phyloP scores from a whole-genome alignment of 345 rosid species.

The Rhodamnia rubescens region DNA sequence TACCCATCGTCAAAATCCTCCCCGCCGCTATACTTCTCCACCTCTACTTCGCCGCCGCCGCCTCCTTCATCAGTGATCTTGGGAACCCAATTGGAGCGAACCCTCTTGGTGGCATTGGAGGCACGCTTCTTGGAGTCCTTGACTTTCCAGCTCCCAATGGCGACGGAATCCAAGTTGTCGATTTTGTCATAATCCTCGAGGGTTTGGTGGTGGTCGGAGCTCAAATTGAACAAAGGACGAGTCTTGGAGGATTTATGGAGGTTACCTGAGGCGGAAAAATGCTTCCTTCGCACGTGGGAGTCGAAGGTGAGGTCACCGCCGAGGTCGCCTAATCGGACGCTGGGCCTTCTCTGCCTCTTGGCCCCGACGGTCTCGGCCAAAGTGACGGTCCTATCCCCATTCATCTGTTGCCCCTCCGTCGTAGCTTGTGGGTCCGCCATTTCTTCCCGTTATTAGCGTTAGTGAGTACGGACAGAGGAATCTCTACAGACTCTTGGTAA shows the following conservation, averaged over 20 bases:
- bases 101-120: conserved; percentile 27
- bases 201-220: conserved; percentile 17
- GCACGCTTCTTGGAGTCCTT: conserved; percentile 39
- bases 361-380: conserved; percentile 26
- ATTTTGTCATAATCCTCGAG: conserved; percentile 7
- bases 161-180: conserved; percentile 37
- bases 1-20: conserved; percentile 40
- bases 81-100: conserved; percentile 51
- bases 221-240: conserved; percentile 47
- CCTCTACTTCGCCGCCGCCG: conserved; percentile 17
- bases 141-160: conserved; percentile 64
- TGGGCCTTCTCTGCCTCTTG: conserved; percentile 79
- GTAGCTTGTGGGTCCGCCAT: conserved; percentile 55
- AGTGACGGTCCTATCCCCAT: conserved; percentile 20
- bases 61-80: conserved; percentile 37
- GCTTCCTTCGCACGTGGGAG: conserved; percentile 28
- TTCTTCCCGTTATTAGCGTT: not conserved
- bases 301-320: conserved; percentile 73
- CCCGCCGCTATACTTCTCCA: conserved; percentile 40
- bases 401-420: conserved; percentile 19
- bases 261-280: not conserved
- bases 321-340: conserved; percentile 85
- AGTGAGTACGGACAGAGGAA: not conserved
- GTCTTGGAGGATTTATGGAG: conserved; percentile 35
- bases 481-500: not conserved